These are phyloP conservation scores for Thelephora ganbajun DNA, from an alignment of 768 basidiomycete genomes.

Conservation along the genomic window DNA sequence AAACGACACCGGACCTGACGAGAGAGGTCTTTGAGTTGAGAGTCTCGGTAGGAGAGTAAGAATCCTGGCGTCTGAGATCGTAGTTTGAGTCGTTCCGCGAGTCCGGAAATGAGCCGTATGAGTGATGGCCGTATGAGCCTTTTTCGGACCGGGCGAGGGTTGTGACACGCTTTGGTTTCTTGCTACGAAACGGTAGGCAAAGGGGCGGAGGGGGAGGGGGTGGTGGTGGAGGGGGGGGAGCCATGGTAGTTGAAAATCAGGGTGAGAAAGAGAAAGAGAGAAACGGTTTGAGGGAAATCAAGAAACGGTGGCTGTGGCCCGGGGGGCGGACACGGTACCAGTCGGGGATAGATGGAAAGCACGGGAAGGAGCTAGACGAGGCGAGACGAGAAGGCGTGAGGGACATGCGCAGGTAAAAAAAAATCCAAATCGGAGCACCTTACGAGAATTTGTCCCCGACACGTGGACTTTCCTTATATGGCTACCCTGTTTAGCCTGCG, in stretches of 20 bases:
- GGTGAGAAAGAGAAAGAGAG: neutral
- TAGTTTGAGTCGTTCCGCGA: constrained; percentile 13
- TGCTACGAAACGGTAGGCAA: constrained; percentile 14
- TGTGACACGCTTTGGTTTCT: constrained; percentile 11
- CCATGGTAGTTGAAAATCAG: constrained; percentile 5
- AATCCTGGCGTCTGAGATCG: constrained; percentile 11
- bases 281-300: neutral
- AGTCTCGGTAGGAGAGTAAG: constrained; percentile 21
- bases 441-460: too few species aligned
- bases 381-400: too few species aligned
- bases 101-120: constrained; percentile 7
- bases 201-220: constrained; percentile 17
- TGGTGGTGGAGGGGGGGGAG: constrained; percentile 17
- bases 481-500: too few species aligned
- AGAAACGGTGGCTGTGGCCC: neutral
- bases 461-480: too few species aligned
- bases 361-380: neutral
- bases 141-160: constrained; percentile 14
- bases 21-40: constrained; percentile 16
- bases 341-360: neutral
- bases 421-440: too few species aligned
- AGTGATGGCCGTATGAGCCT: neutral
- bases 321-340: too few species aligned
- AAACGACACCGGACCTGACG: constrained; percentile 17
- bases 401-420: too few species aligned